Conservation (phyloP, 305 asterid species). For the Lippia alba region DNA sequence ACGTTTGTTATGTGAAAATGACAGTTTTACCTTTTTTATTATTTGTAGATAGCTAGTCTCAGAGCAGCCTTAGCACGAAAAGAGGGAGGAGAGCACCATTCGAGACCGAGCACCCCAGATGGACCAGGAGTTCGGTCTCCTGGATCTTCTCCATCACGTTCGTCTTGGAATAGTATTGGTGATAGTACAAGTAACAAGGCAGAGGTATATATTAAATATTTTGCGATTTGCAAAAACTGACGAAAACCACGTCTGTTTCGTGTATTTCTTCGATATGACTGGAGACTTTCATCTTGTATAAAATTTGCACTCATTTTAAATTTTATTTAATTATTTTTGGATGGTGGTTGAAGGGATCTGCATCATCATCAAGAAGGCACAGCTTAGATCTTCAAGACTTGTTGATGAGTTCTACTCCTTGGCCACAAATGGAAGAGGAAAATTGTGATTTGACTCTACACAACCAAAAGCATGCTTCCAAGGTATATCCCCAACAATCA, state of each 20-base stretch:
- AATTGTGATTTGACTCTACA: conserved; percentile 24
- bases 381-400: conserved; percentile 69
- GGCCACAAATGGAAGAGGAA: conserved; percentile 44
- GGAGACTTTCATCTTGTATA: background rate
- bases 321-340: background rate
- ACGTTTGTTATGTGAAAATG: too few relatives aligned
- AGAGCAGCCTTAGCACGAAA: conserved; percentile 76
- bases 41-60: conserved; percentile 61
- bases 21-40: conserved; percentile 1
- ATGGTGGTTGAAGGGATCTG: conserved; percentile 43
- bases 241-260: background rate
- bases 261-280: background rate
- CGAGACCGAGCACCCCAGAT: conserved; percentile 58
- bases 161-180: conserved; percentile 45
- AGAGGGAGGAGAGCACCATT: conserved; percentile 52
- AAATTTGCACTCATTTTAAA: background rate
- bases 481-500: conserved; percentile 35
- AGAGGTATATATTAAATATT: conserved; percentile 43
- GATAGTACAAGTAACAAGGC: conserved; percentile 32
- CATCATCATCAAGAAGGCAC: conserved; percentile 49
- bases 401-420: conserved; percentile 46
- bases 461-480: conserved; percentile 39
- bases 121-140: conserved; percentile 39
- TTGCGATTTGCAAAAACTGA: too few relatives aligned
- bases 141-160: conserved; percentile 51